These are phyloP conservation scores for Silene vulgaris DNA, from an alignment of 179 eudicot genomes.

Conservation along the genomic window DNA sequence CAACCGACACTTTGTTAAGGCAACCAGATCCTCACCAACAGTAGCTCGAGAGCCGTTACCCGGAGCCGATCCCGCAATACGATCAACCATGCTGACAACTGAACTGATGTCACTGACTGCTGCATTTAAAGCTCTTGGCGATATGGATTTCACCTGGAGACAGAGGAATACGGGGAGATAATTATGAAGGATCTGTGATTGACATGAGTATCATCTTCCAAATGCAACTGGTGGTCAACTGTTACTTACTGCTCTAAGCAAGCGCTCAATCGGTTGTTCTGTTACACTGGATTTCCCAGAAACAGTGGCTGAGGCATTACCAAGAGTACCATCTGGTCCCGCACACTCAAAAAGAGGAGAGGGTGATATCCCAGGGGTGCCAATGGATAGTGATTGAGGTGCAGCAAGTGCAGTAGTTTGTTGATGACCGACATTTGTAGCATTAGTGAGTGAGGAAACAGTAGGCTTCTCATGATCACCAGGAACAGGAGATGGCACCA, in stretches of 20 bases:
- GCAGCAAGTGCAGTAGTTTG: conserved; percentile 46
- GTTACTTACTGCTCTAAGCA: conserved; percentile 68
- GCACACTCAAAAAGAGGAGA: conserved; percentile 84
- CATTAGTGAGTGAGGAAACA: conserved; percentile 54
- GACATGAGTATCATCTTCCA: neutral
- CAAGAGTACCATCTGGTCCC: conserved; percentile 63
- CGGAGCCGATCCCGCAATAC: conserved; percentile 95
- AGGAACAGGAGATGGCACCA: conserved; percentile 79
- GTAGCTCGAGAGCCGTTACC: conserved; percentile 98
- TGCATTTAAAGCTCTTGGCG: conserved; percentile 57
- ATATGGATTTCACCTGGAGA: conserved; percentile 74
- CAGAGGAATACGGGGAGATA: neutral
- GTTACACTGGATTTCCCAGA: conserved; percentile 63
- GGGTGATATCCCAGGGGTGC: conserved; percentile 96
- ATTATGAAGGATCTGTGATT: neutral
- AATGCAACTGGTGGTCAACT: neutral
- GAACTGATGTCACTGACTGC: conserved; percentile 80
- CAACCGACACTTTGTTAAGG: conserved; percentile 91
- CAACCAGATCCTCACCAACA: conserved; percentile 95
- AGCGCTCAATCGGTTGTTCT: conserved; percentile 84
- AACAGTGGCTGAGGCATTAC: conserved; percentile 37
- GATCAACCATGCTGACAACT: conserved; percentile 86
- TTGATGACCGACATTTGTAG: conserved; percentile 53
- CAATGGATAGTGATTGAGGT: conserved; percentile 80
- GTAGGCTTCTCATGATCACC: conserved; percentile 78